Evolutionary conservation across 306 rosid genomes (phyloP), one percentile per base, ranked within the genome.

Genomic region (Sicyos baderoa): DNA sequence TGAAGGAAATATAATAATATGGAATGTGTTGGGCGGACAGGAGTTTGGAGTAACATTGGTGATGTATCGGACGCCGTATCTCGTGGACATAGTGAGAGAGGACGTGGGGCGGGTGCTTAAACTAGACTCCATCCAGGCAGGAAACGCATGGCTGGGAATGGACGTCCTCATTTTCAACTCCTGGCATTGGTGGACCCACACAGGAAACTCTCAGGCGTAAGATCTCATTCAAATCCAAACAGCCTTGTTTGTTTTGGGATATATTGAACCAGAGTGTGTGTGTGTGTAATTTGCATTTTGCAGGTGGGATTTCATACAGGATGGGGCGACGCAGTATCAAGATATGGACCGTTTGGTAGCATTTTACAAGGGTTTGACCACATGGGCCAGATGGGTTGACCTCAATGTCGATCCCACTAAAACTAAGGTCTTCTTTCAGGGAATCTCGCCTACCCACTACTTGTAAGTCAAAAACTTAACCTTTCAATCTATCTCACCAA

Each of bases 171-270:
- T 93, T 75, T 93, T 93, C 85, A 93, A 93, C 76, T 79, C 99
- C 0, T 89, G 99, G 99, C 99, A 93, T 70, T 93, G 99, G 99
- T 93, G 99, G 99, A 82, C 82, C 75, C 99, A 93, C 83, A 81
- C 68, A 0, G 99, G 99, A 81, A 37, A 56, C 37, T 81, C 96
- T 29, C 97, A 83, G 14, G 87, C 91, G 99, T 93, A 93, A 10
- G 81, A 18, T 32, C 63, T 6, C 44, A 37, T 6, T 29, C 27
- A 44, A 42, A 59, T n/a, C 4, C n/a, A n/a, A n/a, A n/a, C n/a
- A n/a, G n/a, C n/a, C n/a, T n/a, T n/a, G n/a, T n/a, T n/a, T n/a
- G n/a, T n/a, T n/a, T n/a, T n/a, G n/a, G n/a, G n/a, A n/a, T n/a
- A n/a, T n/a, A n/a, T n/a, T n/a, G n/a, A n/a, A n/a, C n/a, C n/a